Conservation (phyloP, 495 filamentous ascomycete species). For the Tuber microsphaerosporum region DNA sequence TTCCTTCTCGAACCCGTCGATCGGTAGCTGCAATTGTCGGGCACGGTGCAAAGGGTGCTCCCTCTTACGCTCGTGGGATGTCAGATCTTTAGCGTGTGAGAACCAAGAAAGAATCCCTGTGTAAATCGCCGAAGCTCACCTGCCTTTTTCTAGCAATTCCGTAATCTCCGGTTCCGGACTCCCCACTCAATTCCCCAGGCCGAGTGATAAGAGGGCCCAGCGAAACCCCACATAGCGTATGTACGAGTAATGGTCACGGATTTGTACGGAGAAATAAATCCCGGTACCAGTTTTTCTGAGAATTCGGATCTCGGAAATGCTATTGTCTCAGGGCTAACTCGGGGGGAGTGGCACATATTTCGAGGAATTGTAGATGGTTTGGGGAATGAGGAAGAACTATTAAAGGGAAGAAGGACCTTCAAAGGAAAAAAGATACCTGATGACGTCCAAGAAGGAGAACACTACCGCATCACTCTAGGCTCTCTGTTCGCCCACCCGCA, state of each 20-base stretch:
- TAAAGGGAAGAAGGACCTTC: background rate
- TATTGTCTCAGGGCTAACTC: background rate
- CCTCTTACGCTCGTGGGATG: background rate
- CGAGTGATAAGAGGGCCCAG: background rate
- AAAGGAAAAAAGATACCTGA: background rate
- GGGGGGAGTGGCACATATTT: background rate
- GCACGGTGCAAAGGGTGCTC: background rate
- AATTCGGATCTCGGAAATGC: background rate
- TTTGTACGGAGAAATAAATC: slow-evolving; percentile 1
- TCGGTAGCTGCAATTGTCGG: background rate
- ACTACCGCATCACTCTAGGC: background rate
- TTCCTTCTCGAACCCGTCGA: background rate
- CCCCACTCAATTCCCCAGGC: background rate
- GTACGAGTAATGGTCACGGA: slow-evolving; percentile 1
- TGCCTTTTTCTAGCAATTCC: background rate
- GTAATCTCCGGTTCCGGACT: slow-evolving; percentile 1
- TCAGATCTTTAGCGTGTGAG: background rate
- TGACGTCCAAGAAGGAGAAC: background rate
- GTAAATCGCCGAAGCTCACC: background rate
- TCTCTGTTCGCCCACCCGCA: background rate
- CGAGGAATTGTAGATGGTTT: background rate
- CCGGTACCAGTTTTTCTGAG: background rate
- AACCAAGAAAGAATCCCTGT: slow-evolving; percentile 1
- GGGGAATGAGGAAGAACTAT: background rate
- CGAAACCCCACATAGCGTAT: background rate